Conservation (phyloP, 257 asterid genomes). For the Salvia splendens region DNA sequence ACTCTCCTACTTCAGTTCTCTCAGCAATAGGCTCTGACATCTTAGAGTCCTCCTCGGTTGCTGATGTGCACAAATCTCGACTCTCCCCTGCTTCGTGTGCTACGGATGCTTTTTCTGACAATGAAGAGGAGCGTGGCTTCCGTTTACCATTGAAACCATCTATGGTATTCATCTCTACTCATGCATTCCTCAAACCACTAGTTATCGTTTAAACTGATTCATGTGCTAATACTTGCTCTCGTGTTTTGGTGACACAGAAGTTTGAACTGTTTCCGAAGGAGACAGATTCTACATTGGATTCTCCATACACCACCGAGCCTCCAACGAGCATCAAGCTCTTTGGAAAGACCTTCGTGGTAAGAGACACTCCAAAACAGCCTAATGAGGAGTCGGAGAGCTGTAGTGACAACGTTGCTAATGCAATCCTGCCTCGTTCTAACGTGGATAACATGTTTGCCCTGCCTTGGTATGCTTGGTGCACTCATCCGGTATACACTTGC, state of each 20-base stretch:
- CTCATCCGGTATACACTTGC: slow-evolving; percentile 40
- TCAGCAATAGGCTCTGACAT: slow-evolving; percentile 52
- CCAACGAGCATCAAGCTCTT: slow-evolving; percentile 59
- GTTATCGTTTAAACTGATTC: neutral
- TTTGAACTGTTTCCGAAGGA: slow-evolving; percentile 48
- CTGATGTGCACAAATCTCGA: slow-evolving; percentile 45
- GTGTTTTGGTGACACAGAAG: slow-evolving; percentile 45
- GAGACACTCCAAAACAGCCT: slow-evolving; percentile 40
- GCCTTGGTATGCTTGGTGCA: slow-evolving; percentile 56
- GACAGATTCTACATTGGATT: slow-evolving; percentile 41
- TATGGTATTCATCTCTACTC: slow-evolving; percentile 40
- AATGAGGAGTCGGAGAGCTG: slow-evolving; percentile 29
- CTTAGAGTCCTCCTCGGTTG: slow-evolving; percentile 40
- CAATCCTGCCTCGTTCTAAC: neutral
- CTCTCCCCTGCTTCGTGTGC: slow-evolving; percentile 54
- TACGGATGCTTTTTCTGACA: slow-evolving; percentile 43
- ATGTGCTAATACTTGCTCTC: neutral
- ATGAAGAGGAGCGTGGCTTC: slow-evolving; percentile 37
- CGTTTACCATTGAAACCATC: slow-evolving; percentile 34
- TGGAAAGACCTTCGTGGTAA: slow-evolving; percentile 62
- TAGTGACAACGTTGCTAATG: slow-evolving; percentile 23
- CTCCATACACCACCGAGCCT: slow-evolving; percentile 38
- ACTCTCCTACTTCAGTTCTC: slow-evolving; percentile 80
- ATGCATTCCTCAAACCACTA: neutral
- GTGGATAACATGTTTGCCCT: slow-evolving; percentile 33